phyloP scores from a whole-genome alignment of 164 flowering plant species.

The Saururus chinensis region DNA sequence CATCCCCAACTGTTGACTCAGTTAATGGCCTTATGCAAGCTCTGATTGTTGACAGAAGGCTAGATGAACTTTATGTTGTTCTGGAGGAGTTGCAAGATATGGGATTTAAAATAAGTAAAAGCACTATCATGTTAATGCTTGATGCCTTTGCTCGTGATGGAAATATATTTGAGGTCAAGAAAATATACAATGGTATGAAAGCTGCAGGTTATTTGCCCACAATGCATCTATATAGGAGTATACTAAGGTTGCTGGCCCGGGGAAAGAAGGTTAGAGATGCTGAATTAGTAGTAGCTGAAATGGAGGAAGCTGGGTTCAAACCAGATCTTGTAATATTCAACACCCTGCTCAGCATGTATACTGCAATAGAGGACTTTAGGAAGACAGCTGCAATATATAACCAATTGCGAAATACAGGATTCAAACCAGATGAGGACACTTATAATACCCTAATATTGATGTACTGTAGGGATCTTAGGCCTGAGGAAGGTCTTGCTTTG shows the following conservation, averaged over 20 bases:
- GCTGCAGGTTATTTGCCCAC: conserved; percentile 94
- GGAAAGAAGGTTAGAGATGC: conserved; percentile 81
- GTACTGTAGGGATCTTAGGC: conserved; percentile 79
- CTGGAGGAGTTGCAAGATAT: conserved; percentile 90
- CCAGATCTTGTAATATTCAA: conserved; percentile 80
- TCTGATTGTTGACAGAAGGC: conserved; percentile 65
- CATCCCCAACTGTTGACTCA: conserved; percentile 75
- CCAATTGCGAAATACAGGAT: conserved; percentile 41
- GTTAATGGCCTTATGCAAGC: conserved; percentile 79
- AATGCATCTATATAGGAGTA: conserved; percentile 78
- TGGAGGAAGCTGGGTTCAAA: conserved; percentile 82
- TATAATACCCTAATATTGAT: conserved; percentile 79
- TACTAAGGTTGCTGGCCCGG: conserved; percentile 55
- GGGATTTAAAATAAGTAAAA: conserved; percentile 88
- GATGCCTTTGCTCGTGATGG: conserved; percentile 82
- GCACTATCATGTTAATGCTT: conserved; percentile 80
- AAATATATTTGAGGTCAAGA: conserved; percentile 83
- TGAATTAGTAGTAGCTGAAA: conserved; percentile 78
- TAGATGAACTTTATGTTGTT: conserved; percentile 80
- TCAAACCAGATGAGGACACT: conserved; percentile 71
- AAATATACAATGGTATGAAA: conserved; percentile 88
- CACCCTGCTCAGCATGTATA: conserved; percentile 63
- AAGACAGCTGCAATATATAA: conserved; percentile 59
- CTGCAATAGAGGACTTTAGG: conserved; percentile 54
- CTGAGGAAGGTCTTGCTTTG: conserved; percentile 76